Percentiles rank a stretch among this genome's conserved stretches.
phyloP scores from a whole-genome alignment of 192 early-diverging fungal genomes.

The Neocallimastix lanati region DNA sequence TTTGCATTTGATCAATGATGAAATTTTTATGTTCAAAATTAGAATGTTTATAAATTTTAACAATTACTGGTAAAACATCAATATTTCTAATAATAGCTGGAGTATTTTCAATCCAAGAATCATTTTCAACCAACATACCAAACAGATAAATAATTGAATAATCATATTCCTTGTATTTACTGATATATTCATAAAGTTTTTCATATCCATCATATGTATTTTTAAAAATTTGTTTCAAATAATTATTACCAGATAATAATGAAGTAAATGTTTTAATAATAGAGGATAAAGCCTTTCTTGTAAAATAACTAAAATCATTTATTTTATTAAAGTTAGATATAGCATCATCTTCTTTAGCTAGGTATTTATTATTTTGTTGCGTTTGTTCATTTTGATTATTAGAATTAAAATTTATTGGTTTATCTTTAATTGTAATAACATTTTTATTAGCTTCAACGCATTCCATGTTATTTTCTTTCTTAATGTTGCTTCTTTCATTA shows the following conservation, averaged over 20 bases:
- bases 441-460: no score
- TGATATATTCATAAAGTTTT: background rate
- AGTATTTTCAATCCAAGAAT: background rate
- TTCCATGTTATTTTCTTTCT: no score
- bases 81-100: background rate
- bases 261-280: background rate
- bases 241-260: background rate
- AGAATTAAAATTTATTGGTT: background rate
- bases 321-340: background rate
- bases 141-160: background rate
- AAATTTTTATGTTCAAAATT: background rate
- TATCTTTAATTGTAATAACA: no score
- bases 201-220: background rate
- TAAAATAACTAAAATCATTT: background rate
- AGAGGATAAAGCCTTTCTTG: background rate
- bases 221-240: background rate
- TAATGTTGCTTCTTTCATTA: no score
- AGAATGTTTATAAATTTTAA: background rate
- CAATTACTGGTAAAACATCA: background rate
- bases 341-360: background rate
- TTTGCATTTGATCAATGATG: background rate
- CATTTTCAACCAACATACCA: background rate
- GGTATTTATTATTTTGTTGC: background rate
- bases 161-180: background rate
- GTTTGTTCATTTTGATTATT: background rate